Evolutionary conservation across 1,139 yeast species (phyloP).

Genomic region (Casaregolazyma suthepensis): DNA sequence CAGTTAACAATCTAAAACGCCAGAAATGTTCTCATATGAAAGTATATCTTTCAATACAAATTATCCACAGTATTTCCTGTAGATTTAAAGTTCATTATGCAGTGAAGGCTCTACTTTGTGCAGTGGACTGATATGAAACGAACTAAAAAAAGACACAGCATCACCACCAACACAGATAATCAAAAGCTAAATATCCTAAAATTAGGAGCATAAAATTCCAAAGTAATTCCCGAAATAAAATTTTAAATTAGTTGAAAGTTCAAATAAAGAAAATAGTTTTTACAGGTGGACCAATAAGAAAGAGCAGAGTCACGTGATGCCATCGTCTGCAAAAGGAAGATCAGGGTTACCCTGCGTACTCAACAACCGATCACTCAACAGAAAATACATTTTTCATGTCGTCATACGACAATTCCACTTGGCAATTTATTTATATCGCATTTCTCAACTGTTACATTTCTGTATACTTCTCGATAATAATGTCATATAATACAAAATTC

Average conservation of each 20-base stretch:
- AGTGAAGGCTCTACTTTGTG: neutral
- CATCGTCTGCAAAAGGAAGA: neutral
- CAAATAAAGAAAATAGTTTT: neutral
- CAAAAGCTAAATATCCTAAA: too few relatives aligned
- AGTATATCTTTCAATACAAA: too few relatives aligned
- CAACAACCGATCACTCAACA: too few relatives aligned
- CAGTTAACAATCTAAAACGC: neutral
- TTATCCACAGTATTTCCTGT: neutral
- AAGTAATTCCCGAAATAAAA: neutral
- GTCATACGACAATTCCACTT: neutral
- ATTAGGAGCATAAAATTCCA: neutral
- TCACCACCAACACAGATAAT: neutral
- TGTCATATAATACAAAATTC: neutral
- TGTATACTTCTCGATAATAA: neutral
- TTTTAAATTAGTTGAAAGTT: too few relatives aligned
- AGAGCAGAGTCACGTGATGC: neutral
- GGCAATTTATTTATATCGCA: neutral
- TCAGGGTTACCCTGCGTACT: neutral
- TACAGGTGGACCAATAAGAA: neutral
- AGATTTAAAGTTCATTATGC: neutral
- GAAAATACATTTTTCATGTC: neutral
- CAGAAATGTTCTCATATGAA: neutral
- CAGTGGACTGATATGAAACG: neutral
- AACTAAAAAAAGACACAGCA: neutral
- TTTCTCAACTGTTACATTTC: neutral